Conservation (phyloP, 2,329 filamentous ascomycete genomes). For the Rhytidhysteron rufulum region DNA sequence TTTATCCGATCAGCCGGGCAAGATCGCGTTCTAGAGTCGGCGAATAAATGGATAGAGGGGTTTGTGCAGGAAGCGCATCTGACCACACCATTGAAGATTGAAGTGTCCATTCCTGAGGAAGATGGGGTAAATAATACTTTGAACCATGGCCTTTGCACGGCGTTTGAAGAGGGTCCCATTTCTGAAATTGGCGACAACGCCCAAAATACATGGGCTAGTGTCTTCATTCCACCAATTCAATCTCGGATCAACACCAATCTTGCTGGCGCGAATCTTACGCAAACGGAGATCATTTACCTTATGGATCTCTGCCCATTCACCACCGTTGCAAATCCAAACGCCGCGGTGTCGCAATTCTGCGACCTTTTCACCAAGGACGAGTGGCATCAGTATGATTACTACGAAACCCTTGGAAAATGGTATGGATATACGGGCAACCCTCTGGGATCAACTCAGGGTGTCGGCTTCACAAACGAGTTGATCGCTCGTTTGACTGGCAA, state of each 20-base stretch:
- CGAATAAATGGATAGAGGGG: slow-evolving; percentile 69
- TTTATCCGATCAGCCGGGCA: slow-evolving; percentile 72
- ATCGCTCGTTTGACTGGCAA: slow-evolving; percentile 70
- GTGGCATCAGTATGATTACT: slow-evolving; percentile 79
- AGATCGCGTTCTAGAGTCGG: slow-evolving; percentile 69
- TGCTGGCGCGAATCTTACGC: slow-evolving; percentile 61
- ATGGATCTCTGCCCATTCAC: slow-evolving; percentile 91
- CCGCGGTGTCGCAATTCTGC: slow-evolving; percentile 67
- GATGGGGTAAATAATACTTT: slow-evolving; percentile 74
- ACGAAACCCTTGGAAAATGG: slow-evolving; percentile 75
- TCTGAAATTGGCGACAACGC: slow-evolving; percentile 49
- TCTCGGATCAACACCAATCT: slow-evolving; percentile 66
- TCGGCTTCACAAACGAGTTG: slow-evolving; percentile 85
- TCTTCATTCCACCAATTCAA: slow-evolving; percentile 67
- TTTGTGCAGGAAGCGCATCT: slow-evolving; percentile 57
- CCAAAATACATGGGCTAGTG: slow-evolving; percentile 54
- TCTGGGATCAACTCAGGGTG: slow-evolving; percentile 78
- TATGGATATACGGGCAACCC: slow-evolving; percentile 77
- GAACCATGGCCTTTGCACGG: slow-evolving; percentile 66
- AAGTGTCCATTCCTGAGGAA: slow-evolving; percentile 67
- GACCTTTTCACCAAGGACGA: slow-evolving; percentile 67
- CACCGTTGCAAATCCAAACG: slow-evolving; percentile 60
- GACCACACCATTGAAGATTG: slow-evolving; percentile 36
- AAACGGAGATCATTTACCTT: slow-evolving; percentile 61
- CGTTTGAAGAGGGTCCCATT: slow-evolving; percentile 61